These are phyloP conservation scores for Trametes pubescens DNA, from an alignment of 1,284 basidiomycete species.

Conservation along the genomic window DNA sequence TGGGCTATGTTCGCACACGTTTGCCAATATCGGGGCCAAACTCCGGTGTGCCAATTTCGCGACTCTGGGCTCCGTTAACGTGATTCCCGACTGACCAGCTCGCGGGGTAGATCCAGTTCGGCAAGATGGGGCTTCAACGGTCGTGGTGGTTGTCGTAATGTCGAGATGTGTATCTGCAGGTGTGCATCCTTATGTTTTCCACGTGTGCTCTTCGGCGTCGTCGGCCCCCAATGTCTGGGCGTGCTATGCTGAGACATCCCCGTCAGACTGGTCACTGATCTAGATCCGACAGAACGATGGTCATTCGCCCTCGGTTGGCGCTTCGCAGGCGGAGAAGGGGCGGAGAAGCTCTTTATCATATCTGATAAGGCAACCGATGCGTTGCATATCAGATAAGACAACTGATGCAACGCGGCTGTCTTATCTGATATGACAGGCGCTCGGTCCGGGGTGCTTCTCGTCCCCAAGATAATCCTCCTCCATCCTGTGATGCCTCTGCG, in stretches of 20 bases:
- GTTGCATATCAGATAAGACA: slow-evolving; percentile 26
- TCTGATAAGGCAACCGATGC: slow-evolving; percentile 19
- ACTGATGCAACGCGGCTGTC: slow-evolving; percentile 1
- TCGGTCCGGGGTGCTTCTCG: neutral
- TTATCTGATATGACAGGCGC: slow-evolving; percentile 14
- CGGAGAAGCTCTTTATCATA: slow-evolving; percentile 20
- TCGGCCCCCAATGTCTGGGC: neutral
- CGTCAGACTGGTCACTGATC: slow-evolving; percentile 6
- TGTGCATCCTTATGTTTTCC: neutral
- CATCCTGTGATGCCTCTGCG: slow-evolving; percentile 12
- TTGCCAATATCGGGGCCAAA: neutral
- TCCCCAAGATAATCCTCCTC: neutral
- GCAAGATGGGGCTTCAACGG: no score
- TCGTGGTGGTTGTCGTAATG: neutral
- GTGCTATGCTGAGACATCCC: neutral
- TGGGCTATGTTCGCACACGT: neutral
- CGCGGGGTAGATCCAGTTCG: neutral
- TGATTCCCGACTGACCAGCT: neutral
- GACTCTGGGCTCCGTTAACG: neutral
- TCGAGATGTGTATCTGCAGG: neutral
- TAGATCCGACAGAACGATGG: slow-evolving; percentile 5
- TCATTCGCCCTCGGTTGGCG: slow-evolving; percentile 7
- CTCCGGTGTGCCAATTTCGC: neutral
- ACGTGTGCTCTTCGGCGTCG: neutral
- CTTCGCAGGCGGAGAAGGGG: slow-evolving; percentile 12